These are phyloP conservation scores for Nakazawaea wyomingensis DNA, from an alignment of 805 yeast species.

Conservation along the genomic window DNA sequence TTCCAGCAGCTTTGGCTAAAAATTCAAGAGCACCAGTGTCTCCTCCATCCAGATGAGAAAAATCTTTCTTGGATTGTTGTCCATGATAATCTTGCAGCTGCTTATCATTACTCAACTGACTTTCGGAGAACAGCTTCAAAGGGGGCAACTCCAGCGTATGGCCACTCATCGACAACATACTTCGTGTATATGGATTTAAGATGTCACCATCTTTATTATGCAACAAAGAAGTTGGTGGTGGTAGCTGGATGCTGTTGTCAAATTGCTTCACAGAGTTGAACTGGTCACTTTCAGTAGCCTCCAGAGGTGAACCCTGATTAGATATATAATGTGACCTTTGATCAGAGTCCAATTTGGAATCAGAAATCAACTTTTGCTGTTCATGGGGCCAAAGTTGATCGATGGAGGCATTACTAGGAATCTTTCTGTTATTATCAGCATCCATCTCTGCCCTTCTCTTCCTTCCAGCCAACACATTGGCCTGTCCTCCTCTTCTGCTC, in stretches of 20 bases:
- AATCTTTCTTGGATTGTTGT: neutral
- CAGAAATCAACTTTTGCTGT: conserved; percentile 1
- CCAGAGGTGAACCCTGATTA: neutral
- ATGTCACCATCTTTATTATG: conserved; percentile 6
- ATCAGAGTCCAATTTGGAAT: neutral
- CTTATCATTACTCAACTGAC: neutral
- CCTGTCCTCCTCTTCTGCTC: conserved; percentile 14
- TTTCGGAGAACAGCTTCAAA: neutral
- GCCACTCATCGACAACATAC: conserved; percentile 11
- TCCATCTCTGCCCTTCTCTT: conserved; percentile 14
- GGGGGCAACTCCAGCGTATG: neutral
- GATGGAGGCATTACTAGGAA: conserved; percentile 10
- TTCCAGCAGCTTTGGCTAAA: conserved; percentile 75
- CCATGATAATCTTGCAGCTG: neutral
- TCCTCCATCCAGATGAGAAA: neutral
- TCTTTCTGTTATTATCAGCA: neutral
- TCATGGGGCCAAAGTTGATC: conserved; percentile 12
- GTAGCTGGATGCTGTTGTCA: conserved; percentile 1
- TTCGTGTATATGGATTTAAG: conserved; percentile 7
- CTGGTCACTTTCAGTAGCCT: neutral
- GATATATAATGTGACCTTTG: neutral
- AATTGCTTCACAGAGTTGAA: neutral
- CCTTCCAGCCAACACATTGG: conserved; percentile 15
- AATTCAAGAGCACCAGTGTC: conserved; percentile 56
- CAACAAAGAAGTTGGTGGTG: conserved; percentile 8